A percentile compares a stretch with the other conserved stretches of the same genome.
Conservation (phyloP, 306 rosid species). For the Begonia peltatifolia region DNA sequence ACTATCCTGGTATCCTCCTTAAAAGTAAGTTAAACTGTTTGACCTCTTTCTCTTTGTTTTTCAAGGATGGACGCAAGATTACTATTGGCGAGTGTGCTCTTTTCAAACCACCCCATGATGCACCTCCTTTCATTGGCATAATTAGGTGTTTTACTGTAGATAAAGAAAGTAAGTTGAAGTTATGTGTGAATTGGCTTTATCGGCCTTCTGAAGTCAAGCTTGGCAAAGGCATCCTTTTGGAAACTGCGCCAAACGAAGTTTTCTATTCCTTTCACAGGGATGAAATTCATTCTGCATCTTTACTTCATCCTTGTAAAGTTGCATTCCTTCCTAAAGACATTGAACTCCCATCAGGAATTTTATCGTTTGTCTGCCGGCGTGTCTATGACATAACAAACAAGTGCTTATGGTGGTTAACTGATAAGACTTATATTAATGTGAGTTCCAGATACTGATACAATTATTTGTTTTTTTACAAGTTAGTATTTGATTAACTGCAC, state of each 20-base stretch:
- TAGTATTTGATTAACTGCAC: background rate
- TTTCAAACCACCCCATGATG: conserved; percentile 51
- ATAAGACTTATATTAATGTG: conserved; percentile 66
- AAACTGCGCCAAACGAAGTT: conserved; percentile 71
- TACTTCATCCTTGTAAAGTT: conserved; percentile 90
- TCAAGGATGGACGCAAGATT: conserved; percentile 59
- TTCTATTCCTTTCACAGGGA: conserved; percentile 85
- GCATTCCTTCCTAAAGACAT: conserved; percentile 70
- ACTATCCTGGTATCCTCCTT: background rate
- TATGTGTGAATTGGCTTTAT: conserved; percentile 76
- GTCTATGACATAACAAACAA: conserved; percentile 66
- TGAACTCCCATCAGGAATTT: conserved; percentile 60
- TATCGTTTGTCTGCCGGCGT: conserved; percentile 75
- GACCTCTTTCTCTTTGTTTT: background rate
- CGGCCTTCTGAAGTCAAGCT: conserved; percentile 63
- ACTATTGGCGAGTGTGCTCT: conserved; percentile 76
- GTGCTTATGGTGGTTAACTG: conserved; percentile 85
- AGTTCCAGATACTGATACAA: conserved; percentile 14
- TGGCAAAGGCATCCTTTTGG: conserved; percentile 44
- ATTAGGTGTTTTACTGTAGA: conserved; percentile 33
- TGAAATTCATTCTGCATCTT: conserved; percentile 61
- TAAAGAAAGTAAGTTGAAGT: conserved; percentile 33
- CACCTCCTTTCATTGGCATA: conserved; percentile 71
- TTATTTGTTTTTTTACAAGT: background rate
- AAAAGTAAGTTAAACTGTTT: background rate